Base-by-base conservation (phyloP, 352 stramenopile species). In the Globisporangium lucens region DNA sequence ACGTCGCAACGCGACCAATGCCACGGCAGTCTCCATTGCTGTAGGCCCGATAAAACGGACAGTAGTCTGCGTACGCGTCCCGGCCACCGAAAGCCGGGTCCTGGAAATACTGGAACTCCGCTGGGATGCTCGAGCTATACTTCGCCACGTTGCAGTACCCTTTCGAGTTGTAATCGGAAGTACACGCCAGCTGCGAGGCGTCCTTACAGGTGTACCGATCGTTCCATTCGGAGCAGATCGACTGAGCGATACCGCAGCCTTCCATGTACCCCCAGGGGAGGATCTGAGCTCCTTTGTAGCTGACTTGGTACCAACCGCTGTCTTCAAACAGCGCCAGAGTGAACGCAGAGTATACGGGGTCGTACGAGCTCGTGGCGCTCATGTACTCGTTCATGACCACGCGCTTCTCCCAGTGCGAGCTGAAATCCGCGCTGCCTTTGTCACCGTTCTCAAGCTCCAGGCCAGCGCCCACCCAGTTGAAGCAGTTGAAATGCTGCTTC, bases 301-400 rank as follows among this genome's bases (percentile, higher is more conserved):
- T 84, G 36, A 90, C 83, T 61, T 89, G 78, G 64, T 94, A 94
- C 87, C 87, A 94, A 3, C 87, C 85, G 59, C 80, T 91, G 66
- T 94, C 87, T 66, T 89, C 85, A 67, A 94, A 93, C 38, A 94
- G 66, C 13, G 87, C 85, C 0, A 94, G 67, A 17, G 87, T 93
- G 27, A 94, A 72, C 7, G 79, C 73, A 33, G 83, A 92, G 51
- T 89, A 92, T 0, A 94, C 85, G 1, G 81, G 79, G 56, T 91
- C 88, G 61, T 90, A 89, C 52, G 82, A 78, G 38, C 78, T 89
- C 27, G 83, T 92, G 13, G 85, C 84, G 36, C 80, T 93, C 87
- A 94, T 94, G 65, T 91, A 93, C 69, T 94, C 87, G 46, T 94
- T 92, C 77, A 89, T 87, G 3, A 90, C 70, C 17, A 92, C 56